Evolutionary conservation across 305 asterid genomes (phyloP), one percentile per base, ranked within the genome.

Genomic region (Caryopteris hybrid): DNA sequence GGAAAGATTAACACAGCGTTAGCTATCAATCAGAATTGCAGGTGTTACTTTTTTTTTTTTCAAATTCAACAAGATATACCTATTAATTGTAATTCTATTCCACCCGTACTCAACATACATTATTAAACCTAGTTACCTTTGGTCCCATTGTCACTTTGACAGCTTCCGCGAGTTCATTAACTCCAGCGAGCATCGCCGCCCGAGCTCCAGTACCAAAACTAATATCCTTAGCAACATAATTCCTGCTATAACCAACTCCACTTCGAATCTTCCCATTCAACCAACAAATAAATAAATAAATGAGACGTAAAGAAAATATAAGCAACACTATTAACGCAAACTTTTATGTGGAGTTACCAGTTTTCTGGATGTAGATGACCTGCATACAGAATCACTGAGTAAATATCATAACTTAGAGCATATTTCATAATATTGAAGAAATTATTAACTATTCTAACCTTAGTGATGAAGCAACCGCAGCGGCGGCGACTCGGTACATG

Each of bases 61-160:
- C 66, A 42, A 47, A 72, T 6, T 66, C 20, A 11, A 31, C 17
- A 16, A 64, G 18, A 65, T 33, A 13, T 43, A 13, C 52, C 55
- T 16, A 0, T 9, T 18, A 17, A 25, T 41, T 34, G 36, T 9
- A 66, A 34, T 38, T 52, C 63, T 23, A 39, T 25, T 4, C 31
- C 31, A 25, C 2, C 31, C 2, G 31, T 1, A 25, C 31, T 25
- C 31, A 25, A 25, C 31, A 25, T 25, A 25, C 4, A 25, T 25
- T 25, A 25, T 9, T 16, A 68, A 41, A 13, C 17, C 7, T 0
- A 54, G 46, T 68, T 75, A 92, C 98, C 96, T 89, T 89, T 17
- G 98, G 98, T 47, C 96, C 98, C 98, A 92, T 92, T 14, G 98
- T 92, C 69, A 87, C 96, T 81, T 92, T 92, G n/a, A 92, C 98